These are phyloP conservation scores for Ophiocordyceps unilateralis DNA, from an alignment of 2,329 filamentous ascomycete species.

Conservation along the genomic window DNA sequence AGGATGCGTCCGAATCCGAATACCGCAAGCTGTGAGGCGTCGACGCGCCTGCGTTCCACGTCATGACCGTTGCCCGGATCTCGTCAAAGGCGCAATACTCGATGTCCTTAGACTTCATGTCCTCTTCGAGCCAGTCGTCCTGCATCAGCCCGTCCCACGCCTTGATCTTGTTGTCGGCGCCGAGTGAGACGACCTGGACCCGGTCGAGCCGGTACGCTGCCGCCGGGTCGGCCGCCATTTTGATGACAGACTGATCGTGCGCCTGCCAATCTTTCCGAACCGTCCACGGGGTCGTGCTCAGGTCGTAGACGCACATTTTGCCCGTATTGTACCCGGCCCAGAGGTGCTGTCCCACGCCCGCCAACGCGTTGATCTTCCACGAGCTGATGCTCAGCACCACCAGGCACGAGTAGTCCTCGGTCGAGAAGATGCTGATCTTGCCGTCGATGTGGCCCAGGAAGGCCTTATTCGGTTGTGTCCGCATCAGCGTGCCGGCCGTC, in stretches of 20 bases:
- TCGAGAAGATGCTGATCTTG: constrained; percentile 86
- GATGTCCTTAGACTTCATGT: constrained; percentile 70
- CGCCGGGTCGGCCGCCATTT: constrained; percentile 60
- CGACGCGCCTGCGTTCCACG: constrained; percentile 94
- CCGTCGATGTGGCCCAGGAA: constrained; percentile 89
- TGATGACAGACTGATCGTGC: constrained; percentile 67
- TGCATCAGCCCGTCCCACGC: constrained; percentile 87
- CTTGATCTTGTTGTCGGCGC: constrained; percentile 68
- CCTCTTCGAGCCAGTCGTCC: constrained; percentile 82
- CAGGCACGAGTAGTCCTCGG: constrained; percentile 58
- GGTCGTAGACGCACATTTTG: constrained; percentile 86
- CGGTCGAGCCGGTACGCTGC: constrained; percentile 75
- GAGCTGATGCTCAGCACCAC: constrained; percentile 71
- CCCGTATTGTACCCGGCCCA: constrained; percentile 95
- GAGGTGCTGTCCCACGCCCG: constrained; percentile 62
- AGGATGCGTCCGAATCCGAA: constrained; percentile 50
- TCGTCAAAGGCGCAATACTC: constrained; percentile 79
- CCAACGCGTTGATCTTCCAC: constrained; percentile 85
- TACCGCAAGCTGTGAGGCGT: constrained; percentile 72
- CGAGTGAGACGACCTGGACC: constrained; percentile 70
- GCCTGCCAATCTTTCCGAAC: constrained; percentile 92
- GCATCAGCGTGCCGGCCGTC: constrained; percentile 63
- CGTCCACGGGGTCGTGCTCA: constrained; percentile 63
- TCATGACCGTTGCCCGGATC: constrained; percentile 64
- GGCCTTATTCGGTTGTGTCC: constrained; percentile 57